These are phyloP conservation scores for Fusarium mundagurra DNA, from an alignment of 2,329 filamentous ascomycete species.

Conservation along the genomic window DNA sequence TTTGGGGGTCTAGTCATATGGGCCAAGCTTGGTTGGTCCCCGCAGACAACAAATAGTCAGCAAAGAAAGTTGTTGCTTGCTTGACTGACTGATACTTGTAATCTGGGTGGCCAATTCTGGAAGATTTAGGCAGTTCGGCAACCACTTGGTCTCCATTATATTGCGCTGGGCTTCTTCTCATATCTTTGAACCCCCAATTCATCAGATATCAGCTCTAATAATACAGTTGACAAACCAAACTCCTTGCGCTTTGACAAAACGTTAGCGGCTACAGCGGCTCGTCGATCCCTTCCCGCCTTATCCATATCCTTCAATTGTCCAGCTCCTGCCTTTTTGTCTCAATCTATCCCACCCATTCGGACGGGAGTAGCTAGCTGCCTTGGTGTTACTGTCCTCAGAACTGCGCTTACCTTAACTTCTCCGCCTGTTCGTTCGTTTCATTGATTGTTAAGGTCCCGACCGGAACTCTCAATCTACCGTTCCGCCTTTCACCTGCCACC, in stretches of 20 bases:
- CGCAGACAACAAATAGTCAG: background rate
- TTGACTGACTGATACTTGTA: constrained; percentile 7
- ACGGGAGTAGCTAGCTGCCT: background rate
- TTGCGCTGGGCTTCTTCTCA: background rate
- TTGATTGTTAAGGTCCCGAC: constrained; percentile 20
- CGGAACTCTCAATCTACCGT: constrained; percentile 31
- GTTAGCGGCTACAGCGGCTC: constrained; percentile 28
- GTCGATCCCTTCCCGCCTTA: constrained; percentile 27
- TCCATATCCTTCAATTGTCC: constrained; percentile 3
- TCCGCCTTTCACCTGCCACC: constrained; percentile 15
- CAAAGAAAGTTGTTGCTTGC: constrained; percentile 4
- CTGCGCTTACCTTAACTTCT: background rate
- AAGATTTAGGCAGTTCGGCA: constrained; percentile 5
- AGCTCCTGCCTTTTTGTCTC: constrained; percentile 6
- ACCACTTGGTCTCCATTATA: background rate
- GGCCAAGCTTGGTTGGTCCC: constrained; percentile 19
- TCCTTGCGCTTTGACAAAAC: constrained; percentile 4
- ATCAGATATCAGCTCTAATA: background rate
- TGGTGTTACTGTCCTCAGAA: background rate
- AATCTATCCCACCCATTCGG: constrained; percentile 5
- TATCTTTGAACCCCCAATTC: background rate
- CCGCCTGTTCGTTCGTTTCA: background rate
- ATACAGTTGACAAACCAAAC: background rate
- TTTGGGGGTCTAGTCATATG: constrained; percentile 18
- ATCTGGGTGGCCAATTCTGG: background rate